These are phyloP conservation scores for Boletellus deceptivus DNA, from an alignment of 1,284 basidiomycete species.

Conservation along the genomic window DNA sequence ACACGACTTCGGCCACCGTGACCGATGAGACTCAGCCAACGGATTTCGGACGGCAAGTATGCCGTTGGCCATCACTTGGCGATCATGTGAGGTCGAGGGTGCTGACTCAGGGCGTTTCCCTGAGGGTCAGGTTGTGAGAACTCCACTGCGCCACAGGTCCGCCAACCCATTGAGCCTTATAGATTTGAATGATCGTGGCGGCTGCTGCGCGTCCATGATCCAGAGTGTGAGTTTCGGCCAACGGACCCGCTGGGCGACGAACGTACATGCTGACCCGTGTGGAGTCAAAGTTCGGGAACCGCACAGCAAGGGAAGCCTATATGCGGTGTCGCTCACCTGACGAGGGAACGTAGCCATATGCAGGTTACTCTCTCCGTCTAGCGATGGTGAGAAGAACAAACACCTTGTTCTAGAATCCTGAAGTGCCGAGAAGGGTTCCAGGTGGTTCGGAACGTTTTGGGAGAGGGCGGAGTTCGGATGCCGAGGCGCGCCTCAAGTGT, in stretches of 20 bases:
- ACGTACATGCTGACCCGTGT: not conserved
- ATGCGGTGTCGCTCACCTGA: conserved; percentile 5
- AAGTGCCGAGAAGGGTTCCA: conserved; percentile 1
- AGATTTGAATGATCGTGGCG: not conserved
- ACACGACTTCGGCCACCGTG: no score
- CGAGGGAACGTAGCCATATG: conserved; percentile 17
- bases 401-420: conserved; percentile 7
- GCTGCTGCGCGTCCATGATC: not conserved
- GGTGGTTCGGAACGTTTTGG: conserved; percentile 8
- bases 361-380: conserved; percentile 15
- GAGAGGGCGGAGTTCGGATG: conserved; percentile 6
- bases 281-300: conserved; percentile 8
- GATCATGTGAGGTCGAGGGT: conserved; percentile 4
- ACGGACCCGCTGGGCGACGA: not conserved
- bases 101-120: conserved; percentile 13
- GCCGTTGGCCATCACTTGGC: conserved; percentile 1
- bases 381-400: conserved; percentile 2
- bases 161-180: not conserved
- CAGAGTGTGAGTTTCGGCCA: not conserved
- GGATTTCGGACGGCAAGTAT: not conserved
- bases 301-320: not conserved
- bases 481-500: conserved; percentile 1
- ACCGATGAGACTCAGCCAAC: not conserved
- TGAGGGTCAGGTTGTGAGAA: conserved; percentile 2
- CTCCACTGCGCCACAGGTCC: conserved; percentile 25